These are phyloP conservation scores for Penicillium aurantiogriseum DNA, from an alignment of 2,329 filamentous ascomycete genomes.

Conservation along the genomic window DNA sequence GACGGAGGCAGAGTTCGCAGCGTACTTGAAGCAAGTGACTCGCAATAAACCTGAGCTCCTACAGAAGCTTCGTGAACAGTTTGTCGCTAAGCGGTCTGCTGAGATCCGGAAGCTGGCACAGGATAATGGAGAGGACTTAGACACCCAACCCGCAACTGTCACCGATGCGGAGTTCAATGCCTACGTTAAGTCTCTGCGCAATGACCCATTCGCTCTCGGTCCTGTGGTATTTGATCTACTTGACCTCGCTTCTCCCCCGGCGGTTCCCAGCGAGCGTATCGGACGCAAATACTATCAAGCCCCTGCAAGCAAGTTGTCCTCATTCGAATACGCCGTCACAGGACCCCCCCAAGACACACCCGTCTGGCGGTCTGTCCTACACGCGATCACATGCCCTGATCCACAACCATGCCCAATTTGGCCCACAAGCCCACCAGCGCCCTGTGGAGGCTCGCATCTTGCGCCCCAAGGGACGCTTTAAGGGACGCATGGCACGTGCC, in stretches of 20 bases:
- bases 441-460: slow-evolving; percentile 61
- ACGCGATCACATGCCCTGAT: slow-evolving; percentile 55
- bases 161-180: slow-evolving; percentile 48
- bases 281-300: slow-evolving; percentile 36
- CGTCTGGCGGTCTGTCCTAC: slow-evolving; percentile 64
- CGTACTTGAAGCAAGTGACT: slow-evolving; percentile 50
- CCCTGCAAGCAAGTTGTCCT: slow-evolving; percentile 36
- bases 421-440: slow-evolving; percentile 53
- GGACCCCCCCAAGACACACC: slow-evolving; percentile 62
- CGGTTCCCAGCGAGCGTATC: slow-evolving; percentile 38
- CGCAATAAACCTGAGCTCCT: slow-evolving; percentile 42
- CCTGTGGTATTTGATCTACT: slow-evolving; percentile 56
- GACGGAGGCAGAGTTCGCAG: slow-evolving; percentile 55
- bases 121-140: slow-evolving; percentile 41
- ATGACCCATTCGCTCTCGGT: slow-evolving; percentile 48
- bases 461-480: slow-evolving; percentile 43
- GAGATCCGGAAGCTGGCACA: slow-evolving; percentile 40
- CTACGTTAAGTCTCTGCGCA: slow-evolving; percentile 47
- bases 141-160: slow-evolving; percentile 28
- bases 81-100: slow-evolving; percentile 34
- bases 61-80: slow-evolving; percentile 36
- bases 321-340: slow-evolving; percentile 44
- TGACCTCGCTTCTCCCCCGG: slow-evolving; percentile 52
- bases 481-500: slow-evolving; percentile 33
- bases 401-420: slow-evolving; percentile 60